Base-by-base conservation (phyloP, 345 rosid genomes). In the Excoecaria agallocha region DNA sequence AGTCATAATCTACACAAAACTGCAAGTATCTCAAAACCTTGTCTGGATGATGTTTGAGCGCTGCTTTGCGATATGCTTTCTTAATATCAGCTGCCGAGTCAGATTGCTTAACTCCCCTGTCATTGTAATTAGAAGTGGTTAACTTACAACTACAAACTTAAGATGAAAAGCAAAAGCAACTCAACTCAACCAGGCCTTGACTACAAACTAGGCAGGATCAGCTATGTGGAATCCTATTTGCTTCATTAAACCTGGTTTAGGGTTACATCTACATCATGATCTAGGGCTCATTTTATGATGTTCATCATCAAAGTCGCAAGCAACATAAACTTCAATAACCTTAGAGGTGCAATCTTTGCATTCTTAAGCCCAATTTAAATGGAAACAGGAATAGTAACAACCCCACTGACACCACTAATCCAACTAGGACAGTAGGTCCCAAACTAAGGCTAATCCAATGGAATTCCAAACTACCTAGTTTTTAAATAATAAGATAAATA, bases 21-120 rank as follows among this genome's bases (percentile, higher is more conserved):
- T 46, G 69, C 59, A 20, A n/a, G 15, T 13, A 63, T 49, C 25
- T 24, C 60, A 70, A 37, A 73, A 95, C 98, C 94, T 95, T 95
- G 88, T 95, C 99, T 5, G 98, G 99, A 79, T 95, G 99, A 84
- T 95, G 99, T 80, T 87, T 89, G 38, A 95, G 91, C 6, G 98
- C 99, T 60, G 98, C 99, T 85, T 90, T 95, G 46, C 91, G 87
- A 62, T 93, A 93, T 69, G 99, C 97, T 85, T 90, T 95, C 76
- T 95, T 95, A 38, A 95, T 87, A 70, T 93, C 98, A 79, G 94
- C 79, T 76, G 87, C 85, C 19, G 89, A 46, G 66, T 87, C 94
- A 52, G 90, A 85, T 62, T 74, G 51, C 81, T 89, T 89, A 73
- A 95, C 87, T 60, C 98, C 99, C 87, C 98, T 95, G 88, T 70